Base-by-base conservation (phyloP, 108 stramenopile genomes). In the Cyclotella atomus region DNA sequence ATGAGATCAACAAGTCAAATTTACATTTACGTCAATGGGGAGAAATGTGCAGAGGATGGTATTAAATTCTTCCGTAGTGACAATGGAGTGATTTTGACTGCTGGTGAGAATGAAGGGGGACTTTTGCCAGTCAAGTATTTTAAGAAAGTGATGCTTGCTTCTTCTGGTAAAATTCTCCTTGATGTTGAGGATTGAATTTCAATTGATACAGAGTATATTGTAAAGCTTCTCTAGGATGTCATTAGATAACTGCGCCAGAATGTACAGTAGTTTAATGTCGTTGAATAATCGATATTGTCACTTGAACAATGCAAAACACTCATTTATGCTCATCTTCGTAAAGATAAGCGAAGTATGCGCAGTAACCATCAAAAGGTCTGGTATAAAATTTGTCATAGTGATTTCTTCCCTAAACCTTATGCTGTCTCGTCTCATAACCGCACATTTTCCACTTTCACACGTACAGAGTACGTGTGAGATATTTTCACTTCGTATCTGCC, bases 11-110 rank as follows among this genome's bases (percentile, higher is more conserved):
- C 76, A 0, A 82, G 83, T 44, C 64, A 87, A 55, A 79, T 91
- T 20, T 89, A 88, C 65, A 88, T 94, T 33, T 94, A 83, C 64
- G 47, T 94, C 1, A 69, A 90, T 68, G 81, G 85, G 2, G 50
- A 38, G 16, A 65, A 68, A 59, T 94, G 93, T 70, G 83, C 89
- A n/a, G 46, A 47, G 20, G 89, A 86, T 65, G 79, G 70, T 15
- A 88, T 94, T 69, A 68, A 69, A 33, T 94, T 94, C 65, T 90
- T 70, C 53, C 50, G 50, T 46, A 87, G 85, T 20, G 89, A 83
- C 60, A 94, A 94, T 74, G 93, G 88, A 10, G 90, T 91, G 10
- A 55, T 94, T 27, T 66, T 94, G 43, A 87, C 93, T 21, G 80
- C 81, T 53, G 93, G 93, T 14, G 66, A 86, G 10, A 54, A 79